Percentiles rank a stretch among this genome's conserved stretches.
These are phyloP conservation scores for Mortierella hygrophila DNA, from an alignment of 192 early-diverging fungal genomes.

Conservation along the genomic window DNA sequence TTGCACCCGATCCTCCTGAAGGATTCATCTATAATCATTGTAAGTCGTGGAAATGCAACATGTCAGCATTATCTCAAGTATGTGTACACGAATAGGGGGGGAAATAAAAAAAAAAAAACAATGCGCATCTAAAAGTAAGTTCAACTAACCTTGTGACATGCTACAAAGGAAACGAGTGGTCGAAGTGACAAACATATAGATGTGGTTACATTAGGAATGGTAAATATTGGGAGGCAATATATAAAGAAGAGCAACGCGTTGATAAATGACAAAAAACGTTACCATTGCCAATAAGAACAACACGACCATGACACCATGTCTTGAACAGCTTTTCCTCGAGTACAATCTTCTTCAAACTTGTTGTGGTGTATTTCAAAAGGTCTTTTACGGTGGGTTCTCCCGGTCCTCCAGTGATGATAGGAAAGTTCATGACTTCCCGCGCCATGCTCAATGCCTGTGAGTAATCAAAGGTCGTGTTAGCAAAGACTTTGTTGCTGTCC, in stretches of 20 bases:
- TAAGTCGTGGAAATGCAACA: not conserved
- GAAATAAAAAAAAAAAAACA: no score
- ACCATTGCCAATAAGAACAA: constrained; percentile 16
- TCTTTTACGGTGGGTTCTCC: not conserved
- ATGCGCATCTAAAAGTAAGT: no score
- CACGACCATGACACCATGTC: constrained; percentile 12
- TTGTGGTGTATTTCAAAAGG: constrained; percentile 1
- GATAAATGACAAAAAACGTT: not conserved
- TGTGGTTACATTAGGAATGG: not conserved
- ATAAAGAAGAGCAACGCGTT: no score
- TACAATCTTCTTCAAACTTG: constrained; percentile 6
- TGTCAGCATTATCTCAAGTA: not conserved
- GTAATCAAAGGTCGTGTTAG: constrained; percentile 6
- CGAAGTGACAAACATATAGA: not conserved
- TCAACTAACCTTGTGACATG: not conserved
- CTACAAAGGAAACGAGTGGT: not conserved
- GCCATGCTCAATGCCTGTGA: constrained; percentile 8
- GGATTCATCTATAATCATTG: not conserved
- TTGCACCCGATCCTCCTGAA: constrained; percentile 2
- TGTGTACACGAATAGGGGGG: no score
- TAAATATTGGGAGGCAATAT: not conserved
- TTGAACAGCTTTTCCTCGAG: constrained; percentile 20
- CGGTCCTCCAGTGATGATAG: not conserved
- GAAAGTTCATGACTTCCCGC: constrained; percentile 7
- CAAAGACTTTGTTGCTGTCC: not conserved